Base-by-base conservation (phyloP, 1,139 yeast genomes). In the Debaryomyces robertsiae region DNA sequence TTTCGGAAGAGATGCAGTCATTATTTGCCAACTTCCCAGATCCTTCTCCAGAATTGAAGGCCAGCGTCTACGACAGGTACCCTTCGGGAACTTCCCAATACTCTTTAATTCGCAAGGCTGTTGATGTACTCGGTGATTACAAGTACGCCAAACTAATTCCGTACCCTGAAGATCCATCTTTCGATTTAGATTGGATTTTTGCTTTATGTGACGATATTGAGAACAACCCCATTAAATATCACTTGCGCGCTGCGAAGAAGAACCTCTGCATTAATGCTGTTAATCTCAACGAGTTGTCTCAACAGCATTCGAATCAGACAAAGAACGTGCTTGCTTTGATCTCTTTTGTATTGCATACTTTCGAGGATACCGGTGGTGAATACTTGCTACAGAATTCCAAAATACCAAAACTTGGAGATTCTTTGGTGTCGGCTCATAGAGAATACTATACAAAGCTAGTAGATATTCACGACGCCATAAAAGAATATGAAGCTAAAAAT, bases 71-170 rank as follows among this genome's bases (percentile, higher is more conserved):
- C 49, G 73, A 66, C 27, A 65, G 81, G 40, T 76, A 73, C 44
- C 83, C 83, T 0, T 74, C 78, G 28, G 82, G 83, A 0, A 73
- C 81, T 1, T 75, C 81, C 9, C 75, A 73, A 50, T 71, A 69
- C 48, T 66, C 73, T 3, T 53, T 77, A 16, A 58, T 75, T 14
- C 65, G 73, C 28, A 75, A 67, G 43, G 55, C 73, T 2, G 52
- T 77, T 11, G 73, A 68, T 37, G 56, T 56, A 24, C 46, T 68
- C 10, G 55, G 53, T 4, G 60, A 57, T 34, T 58, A 55, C 48
- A 44, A 50, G 14, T 63, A 48, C 43, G 43, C 67, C 9, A 45
- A 43, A 38, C 48, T 65, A 18, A 51, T 63, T 22, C 63, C 61
- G 6, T 58, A 46, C 36, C 67, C 67, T 4, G 17, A 36, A 9